Conservation (phyloP, 257 asterid genomes). For the Lycium ferocissimum region DNA sequence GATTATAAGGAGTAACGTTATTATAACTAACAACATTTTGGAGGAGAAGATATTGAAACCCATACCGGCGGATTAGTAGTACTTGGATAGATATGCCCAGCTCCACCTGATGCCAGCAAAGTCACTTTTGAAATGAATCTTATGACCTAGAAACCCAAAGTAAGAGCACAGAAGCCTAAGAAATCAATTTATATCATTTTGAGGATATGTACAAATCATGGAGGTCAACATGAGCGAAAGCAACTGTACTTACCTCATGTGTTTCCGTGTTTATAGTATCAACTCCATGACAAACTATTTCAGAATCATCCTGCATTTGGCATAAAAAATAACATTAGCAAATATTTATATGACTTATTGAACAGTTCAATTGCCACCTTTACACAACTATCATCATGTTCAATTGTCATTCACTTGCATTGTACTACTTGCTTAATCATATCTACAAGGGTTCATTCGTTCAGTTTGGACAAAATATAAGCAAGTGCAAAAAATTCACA, state of each 20-base stretch:
- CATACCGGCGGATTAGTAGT: conserved; percentile 95
- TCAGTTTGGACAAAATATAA: not conserved
- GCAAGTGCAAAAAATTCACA: not conserved
- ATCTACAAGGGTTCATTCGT: not conserved
- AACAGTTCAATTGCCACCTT: conserved; percentile 16
- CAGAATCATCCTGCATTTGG: conserved; percentile 77
- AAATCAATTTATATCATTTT: conserved; percentile 24
- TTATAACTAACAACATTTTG: not conserved
- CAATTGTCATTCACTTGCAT: not conserved
- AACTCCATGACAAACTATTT: conserved; percentile 81
- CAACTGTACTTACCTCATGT: conserved; percentile 58
- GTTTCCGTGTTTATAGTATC: conserved; percentile 87
- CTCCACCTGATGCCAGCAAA: conserved; percentile 98
- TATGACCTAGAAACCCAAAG: conserved; percentile 66
- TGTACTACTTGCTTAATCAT: not conserved
- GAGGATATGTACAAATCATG: not conserved
- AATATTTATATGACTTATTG: not conserved
- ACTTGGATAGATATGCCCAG: conserved; percentile 96
- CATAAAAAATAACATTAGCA: conserved; percentile 36
- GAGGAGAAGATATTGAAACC: conserved; percentile 29
- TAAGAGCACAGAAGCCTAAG: conserved; percentile 1
- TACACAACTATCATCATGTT: not conserved
- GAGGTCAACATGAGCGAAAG: not conserved
- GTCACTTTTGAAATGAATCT: conserved; percentile 91
- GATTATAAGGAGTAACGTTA: not conserved